Base-by-base conservation (phyloP, 2,329 filamentous ascomycete species). In the Myriosclerotinia scirpicola region DNA sequence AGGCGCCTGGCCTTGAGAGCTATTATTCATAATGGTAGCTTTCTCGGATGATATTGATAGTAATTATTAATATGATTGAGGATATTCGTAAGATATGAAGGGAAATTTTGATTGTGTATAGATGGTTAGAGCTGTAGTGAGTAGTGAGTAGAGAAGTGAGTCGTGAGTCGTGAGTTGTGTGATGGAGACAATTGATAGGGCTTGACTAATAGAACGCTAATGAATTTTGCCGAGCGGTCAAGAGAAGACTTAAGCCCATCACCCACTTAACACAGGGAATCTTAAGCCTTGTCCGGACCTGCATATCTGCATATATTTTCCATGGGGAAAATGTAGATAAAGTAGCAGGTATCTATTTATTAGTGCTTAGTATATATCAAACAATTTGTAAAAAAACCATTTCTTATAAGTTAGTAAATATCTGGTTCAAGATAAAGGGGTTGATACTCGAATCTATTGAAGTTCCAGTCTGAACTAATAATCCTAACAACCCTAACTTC, bases 21-120 rank as follows among this genome's bases (percentile, higher is more conserved):
- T 64, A 53, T 70, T 73, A 60, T 74, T 75, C 75, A 76, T 76
- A 26, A 48, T 60, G 46, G 12, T 14, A 9, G n/a, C 11, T 17
- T 20, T 26, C 1, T 4, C 8, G 3, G 7, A 22, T 22, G 7
- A 50, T 9, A 22, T 0, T 60, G n/a, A 36, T 8, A 38, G n/a
- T n/a, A 4, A 20, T 22, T 22, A 14, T 38, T 36, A 7, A 7
- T 22, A 7, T 60, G 9, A 30, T 12, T 22, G 14, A 36, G 8
- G 12, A 17, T 42, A 44, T 4, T 50, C 5, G 5, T 17, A 26
- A 17, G 4, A 12, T 15, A 30, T 26, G 15, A 2, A 34, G 46
- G 12, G 12, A 15, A 12, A 26, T 38, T 54, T 12, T 54, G 53
- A 34, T 7, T 38, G 17, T 12, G 17, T 36, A 60, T 22, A 36